Evolutionary conservation across 2,329 filamentous ascomycete genomes (phyloP).

Genomic region (Amesomyces nigricolor): DNA sequence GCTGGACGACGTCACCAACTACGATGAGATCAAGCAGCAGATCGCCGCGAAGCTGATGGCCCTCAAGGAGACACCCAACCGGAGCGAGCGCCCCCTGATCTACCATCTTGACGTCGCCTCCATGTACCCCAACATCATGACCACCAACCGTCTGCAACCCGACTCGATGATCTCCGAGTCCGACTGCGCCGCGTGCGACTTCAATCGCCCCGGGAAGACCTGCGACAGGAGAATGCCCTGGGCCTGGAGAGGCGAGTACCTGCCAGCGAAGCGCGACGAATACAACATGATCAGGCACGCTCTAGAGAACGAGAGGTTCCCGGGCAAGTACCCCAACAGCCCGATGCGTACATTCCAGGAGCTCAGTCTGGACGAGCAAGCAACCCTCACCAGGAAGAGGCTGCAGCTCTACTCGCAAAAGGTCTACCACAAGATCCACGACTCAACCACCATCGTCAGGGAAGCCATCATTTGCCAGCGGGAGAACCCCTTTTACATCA

Average conservation of each 20-base stretch:
- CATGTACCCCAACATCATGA: slow-evolving; percentile 99
- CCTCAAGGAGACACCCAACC: slow-evolving; percentile 76
- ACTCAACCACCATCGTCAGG: slow-evolving; percentile 82
- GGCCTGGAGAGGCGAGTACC: slow-evolving; percentile 96
- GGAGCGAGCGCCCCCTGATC: slow-evolving; percentile 80
- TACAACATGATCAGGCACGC: slow-evolving; percentile 98
- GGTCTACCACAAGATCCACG: slow-evolving; percentile 98
- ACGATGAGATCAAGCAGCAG: slow-evolving; percentile 76
- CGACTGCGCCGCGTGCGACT: slow-evolving; percentile 95
- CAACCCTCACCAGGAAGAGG: slow-evolving; percentile 73
- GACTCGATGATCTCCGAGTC: slow-evolving; percentile 99
- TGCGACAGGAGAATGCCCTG: slow-evolving; percentile 92
- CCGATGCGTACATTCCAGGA: slow-evolving; percentile 74
- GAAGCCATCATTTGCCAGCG: slow-evolving; percentile 98
- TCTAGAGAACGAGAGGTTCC: slow-evolving; percentile 87
- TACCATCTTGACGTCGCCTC: slow-evolving; percentile 98
- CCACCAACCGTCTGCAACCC: slow-evolving; percentile 91
- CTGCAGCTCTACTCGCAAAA: slow-evolving; percentile 94
- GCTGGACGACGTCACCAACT: slow-evolving; percentile 72
- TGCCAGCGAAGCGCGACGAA: slow-evolving; percentile 92
- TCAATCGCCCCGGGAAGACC: slow-evolving; percentile 94
- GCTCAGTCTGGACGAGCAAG: slow-evolving; percentile 74
- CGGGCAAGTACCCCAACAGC: slow-evolving; percentile 66
- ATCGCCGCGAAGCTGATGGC: slow-evolving; percentile 66
- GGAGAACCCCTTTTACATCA: slow-evolving; percentile 96